Conservation (phyloP, 331 rosid genomes). For the Spiraea crenata region DNA sequence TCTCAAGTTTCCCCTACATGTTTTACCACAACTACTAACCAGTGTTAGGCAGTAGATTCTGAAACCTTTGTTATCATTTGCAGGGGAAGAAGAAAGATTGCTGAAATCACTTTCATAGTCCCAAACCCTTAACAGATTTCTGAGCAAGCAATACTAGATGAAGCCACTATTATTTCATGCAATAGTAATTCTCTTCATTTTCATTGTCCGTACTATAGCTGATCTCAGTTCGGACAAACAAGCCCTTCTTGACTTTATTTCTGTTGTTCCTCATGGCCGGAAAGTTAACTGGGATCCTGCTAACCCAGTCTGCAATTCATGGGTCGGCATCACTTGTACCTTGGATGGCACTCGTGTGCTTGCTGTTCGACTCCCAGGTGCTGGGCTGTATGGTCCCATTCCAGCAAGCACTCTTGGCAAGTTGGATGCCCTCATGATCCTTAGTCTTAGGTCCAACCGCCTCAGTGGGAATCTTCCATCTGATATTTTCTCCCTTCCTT, state of each 20-base stretch:
- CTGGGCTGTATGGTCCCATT: slow-evolving; percentile 61
- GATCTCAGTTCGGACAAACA: slow-evolving; percentile 71
- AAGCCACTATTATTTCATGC: slow-evolving; percentile 35
- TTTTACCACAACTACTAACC: neutral
- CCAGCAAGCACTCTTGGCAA: slow-evolving; percentile 68
- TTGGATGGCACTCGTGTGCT: slow-evolving; percentile 46
- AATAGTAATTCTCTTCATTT: slow-evolving; percentile 30
- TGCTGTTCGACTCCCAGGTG: slow-evolving; percentile 69
- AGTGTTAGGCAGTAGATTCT: slow-evolving; percentile 17
- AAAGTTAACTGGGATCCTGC: slow-evolving; percentile 61
- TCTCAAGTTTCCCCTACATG: slow-evolving; percentile 10
- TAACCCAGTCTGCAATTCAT: slow-evolving; percentile 65
- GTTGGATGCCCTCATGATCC: slow-evolving; percentile 51
- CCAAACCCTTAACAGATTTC: slow-evolving; percentile 18
- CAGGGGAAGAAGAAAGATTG: slow-evolving; percentile 48
- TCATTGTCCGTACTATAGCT: slow-evolving; percentile 34
- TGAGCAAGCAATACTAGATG: slow-evolving; percentile 41
- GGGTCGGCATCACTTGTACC: slow-evolving; percentile 76
- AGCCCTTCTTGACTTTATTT: slow-evolving; percentile 74
- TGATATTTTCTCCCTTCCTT: slow-evolving; percentile 66
- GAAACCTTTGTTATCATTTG: slow-evolving; percentile 27
- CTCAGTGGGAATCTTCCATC: slow-evolving; percentile 64
- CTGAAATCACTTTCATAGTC: slow-evolving; percentile 27
- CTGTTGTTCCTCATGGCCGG: slow-evolving; percentile 63
- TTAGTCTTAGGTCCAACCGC: slow-evolving; percentile 76